Evolutionary conservation across 2,329 filamentous ascomycete genomes (phyloP), one percentile per base, ranked within the genome.

Genomic region (Coleophoma crateriformis): DNA sequence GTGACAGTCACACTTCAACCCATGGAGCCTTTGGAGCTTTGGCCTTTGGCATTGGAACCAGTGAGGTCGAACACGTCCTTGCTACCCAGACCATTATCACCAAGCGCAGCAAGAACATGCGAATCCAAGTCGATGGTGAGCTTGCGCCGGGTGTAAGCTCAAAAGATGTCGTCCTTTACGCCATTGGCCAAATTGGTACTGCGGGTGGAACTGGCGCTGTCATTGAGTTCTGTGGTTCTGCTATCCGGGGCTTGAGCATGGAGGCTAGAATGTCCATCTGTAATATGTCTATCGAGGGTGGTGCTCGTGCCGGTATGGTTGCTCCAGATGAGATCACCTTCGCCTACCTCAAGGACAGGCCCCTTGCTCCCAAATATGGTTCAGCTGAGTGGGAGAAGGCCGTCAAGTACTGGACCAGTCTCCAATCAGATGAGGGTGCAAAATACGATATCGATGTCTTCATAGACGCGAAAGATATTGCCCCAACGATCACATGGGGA

Each of bases 241-340:
- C 94, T 54, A 96, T 99, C 66, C 84, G 90, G 60, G 74, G 72
- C 54, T 77, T 97, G 61, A 95, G 89, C 70, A 96, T 99, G 82
- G 94, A 97, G 71, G 94, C 92, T 40, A 84, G 94, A 59, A 97
- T 99, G 94, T 96, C 91, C 55, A 95, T 99, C 68, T 97, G 94
- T 77, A 99, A 99, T 76, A 97, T 97, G 94, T 90, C 91, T 13
- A 96, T 97, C 60, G 94, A 99, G 76, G 94, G 79, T 59, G 94
- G 94, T 70, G 94, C 94, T 44, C 82, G 94, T 72, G 92, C 92
- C 53, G 94, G 94, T 58, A 95, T 99, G 90, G 85, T 99, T 52
- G 94, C 94, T 10, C 94, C 94, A 5, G 94, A 99, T 64, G 86
- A 96, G 65, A 87, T 77, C 51, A 97, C 94, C 27, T 96, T 96